Conservation (phyloP, 2,329 filamentous ascomycete species). For the Hypoxylon rubiginosum region DNA sequence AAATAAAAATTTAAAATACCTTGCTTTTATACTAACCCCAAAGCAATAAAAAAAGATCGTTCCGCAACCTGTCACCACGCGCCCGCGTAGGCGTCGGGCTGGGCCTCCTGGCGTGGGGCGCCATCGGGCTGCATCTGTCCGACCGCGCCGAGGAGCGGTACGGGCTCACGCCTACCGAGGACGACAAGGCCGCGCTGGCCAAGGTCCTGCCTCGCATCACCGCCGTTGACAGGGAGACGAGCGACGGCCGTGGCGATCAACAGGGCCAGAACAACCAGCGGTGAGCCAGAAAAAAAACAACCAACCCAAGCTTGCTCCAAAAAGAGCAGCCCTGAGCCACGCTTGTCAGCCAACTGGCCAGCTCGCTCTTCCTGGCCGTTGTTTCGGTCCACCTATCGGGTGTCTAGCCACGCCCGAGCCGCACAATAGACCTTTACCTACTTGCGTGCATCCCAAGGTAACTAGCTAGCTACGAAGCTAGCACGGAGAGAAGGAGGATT, state of each 20-base stretch:
- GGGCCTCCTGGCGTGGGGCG: slow-evolving; percentile 82
- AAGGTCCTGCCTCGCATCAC: slow-evolving; percentile 73
- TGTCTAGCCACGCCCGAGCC: slow-evolving; percentile 18
- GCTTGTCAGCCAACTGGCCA: neutral
- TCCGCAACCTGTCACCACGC: slow-evolving; percentile 77
- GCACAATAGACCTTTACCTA: neutral
- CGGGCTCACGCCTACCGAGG: slow-evolving; percentile 78
- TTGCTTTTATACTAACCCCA: neutral
- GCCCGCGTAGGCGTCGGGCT: slow-evolving; percentile 79
- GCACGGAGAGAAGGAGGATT: neutral
- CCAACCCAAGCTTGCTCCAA: neutral
- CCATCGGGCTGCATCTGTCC: slow-evolving; percentile 78
- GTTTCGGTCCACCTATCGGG: slow-evolving; percentile 31
- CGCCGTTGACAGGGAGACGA: slow-evolving; percentile 66
- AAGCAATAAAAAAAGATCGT: slow-evolving; percentile 64
- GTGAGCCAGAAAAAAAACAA: neutral
- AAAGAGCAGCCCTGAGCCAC: no score
- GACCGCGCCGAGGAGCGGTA: slow-evolving; percentile 80
- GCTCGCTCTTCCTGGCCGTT: neutral
- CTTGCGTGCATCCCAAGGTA: neutral
- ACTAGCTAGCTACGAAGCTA: neutral
- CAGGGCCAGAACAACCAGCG: slow-evolving; percentile 15
- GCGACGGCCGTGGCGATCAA: slow-evolving; percentile 44
- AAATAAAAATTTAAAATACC: neutral
- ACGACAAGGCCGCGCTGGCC: slow-evolving; percentile 77